phyloP scores from a whole-genome alignment of 75 land plant genomes.

The Azolla pinnata region DNA sequence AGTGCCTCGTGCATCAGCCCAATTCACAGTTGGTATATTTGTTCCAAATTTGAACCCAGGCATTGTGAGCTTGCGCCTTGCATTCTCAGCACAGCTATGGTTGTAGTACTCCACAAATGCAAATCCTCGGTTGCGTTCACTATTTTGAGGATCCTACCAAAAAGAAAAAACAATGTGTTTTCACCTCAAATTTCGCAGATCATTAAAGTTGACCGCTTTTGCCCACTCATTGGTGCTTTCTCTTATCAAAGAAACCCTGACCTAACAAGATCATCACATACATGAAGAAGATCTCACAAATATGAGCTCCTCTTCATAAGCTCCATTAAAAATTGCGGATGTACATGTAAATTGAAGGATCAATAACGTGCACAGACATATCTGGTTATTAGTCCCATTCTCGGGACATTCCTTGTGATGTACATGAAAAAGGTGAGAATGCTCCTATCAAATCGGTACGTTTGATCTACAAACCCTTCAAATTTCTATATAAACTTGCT shows the following conservation, averaged over 20 bases:
- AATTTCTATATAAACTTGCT: too few species aligned
- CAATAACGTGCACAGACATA: too few species aligned
- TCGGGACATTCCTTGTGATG: too few species aligned
- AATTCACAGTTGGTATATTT: conserved; percentile 67
- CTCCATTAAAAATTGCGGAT: too few species aligned
- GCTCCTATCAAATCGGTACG: too few species aligned
- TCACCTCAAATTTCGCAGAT: neutral
- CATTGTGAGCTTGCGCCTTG: conserved; percentile 71
- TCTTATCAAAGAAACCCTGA: neutral
- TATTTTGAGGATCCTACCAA: conserved; percentile 84
- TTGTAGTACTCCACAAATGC: conserved; percentile 92
- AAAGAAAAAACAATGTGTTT: too few species aligned
- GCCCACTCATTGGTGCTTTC: neutral
- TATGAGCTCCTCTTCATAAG: too few species aligned
- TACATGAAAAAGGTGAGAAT: too few species aligned
- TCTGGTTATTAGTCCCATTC: too few species aligned
- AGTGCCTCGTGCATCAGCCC: conserved; percentile 72
- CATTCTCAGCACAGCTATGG: conserved; percentile 91
- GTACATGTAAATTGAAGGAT: too few species aligned
- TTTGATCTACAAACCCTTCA: too few species aligned
- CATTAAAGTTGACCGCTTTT: neutral
- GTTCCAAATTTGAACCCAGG: conserved; percentile 64
- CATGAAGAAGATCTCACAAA: neutral
- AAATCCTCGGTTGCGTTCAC: conserved; percentile 78
- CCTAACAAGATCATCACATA: neutral